phyloP scores from a whole-genome alignment of 2,329 filamentous ascomycete species.

The Aspergillus sp. region DNA sequence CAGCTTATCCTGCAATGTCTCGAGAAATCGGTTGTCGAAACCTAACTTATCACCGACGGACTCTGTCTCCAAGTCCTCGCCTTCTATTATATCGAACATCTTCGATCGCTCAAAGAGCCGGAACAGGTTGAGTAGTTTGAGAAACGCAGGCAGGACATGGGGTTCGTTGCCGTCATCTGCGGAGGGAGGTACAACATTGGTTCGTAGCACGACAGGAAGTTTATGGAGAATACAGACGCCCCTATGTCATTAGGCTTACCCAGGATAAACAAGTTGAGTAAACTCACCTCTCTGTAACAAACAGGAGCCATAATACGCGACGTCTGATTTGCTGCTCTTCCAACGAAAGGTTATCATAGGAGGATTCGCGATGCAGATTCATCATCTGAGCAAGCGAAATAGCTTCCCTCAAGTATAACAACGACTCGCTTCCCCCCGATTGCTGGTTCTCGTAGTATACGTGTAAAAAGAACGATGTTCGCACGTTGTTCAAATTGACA shows the following conservation, averaged over 20 bases:
- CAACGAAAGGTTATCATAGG: constrained; percentile 30
- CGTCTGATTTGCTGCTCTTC: constrained; percentile 42
- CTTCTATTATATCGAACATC: constrained; percentile 43
- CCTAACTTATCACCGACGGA: constrained; percentile 4
- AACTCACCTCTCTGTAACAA: constrained; percentile 38
- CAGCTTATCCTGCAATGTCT: constrained; percentile 37
- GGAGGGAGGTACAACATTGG: constrained; percentile 33
- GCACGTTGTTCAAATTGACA: constrained; percentile 36
- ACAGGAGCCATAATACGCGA: constrained; percentile 44
- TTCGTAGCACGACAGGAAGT: constrained; percentile 41
- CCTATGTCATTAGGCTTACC: constrained; percentile 15
- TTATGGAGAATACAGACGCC: constrained; percentile 48
- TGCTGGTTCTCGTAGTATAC: constrained; percentile 47
- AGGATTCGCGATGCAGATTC: constrained; percentile 40
- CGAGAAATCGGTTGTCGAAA: constrained; percentile 22
- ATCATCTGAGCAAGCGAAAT: constrained; percentile 49
- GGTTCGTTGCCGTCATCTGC: constrained; percentile 36
- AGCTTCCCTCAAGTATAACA: constrained; percentile 46
- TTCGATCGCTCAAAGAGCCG: constrained; percentile 47
- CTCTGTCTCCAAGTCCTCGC: constrained; percentile 10
- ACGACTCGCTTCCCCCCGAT: constrained; percentile 41
- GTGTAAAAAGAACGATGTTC: constrained; percentile 48
- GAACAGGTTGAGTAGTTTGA: constrained; percentile 45
- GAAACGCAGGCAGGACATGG: constrained; percentile 44
- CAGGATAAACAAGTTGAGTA: not conserved